Conservation (phyloP, 225 moss, liverwort and hornwort species). For the Asterella californica region DNA sequence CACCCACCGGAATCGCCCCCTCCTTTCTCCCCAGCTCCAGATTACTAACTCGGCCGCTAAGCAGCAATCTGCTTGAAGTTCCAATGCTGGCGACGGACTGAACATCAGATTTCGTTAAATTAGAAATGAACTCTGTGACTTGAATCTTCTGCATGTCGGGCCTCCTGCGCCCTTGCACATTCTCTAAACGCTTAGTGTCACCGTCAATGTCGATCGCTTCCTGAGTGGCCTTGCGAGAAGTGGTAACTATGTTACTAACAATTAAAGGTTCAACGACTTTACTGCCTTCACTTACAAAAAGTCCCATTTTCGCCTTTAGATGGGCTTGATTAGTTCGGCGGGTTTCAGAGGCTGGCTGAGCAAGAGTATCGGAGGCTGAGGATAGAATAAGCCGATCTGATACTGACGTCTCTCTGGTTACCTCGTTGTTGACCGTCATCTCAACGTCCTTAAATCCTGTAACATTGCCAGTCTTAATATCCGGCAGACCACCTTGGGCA, state of each 20-base stretch:
- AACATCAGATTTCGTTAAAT: conserved; percentile 1
- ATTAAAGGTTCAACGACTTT: not conserved
- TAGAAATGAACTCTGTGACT: not conserved
- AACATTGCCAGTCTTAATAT: not conserved
- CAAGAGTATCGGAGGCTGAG: not conserved
- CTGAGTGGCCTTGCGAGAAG: not conserved
- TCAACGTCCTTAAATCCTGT: conserved; percentile 8
- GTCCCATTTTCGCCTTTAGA: not conserved
- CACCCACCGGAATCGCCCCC: not conserved
- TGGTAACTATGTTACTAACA: not conserved
- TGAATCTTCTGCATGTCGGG: not conserved
- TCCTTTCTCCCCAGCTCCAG: conserved; percentile 4
- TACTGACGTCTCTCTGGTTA: not conserved
- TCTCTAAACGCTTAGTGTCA: not conserved
- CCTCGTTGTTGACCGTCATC: not conserved
- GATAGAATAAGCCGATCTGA: conserved; percentile 8
- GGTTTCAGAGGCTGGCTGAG: not conserved
- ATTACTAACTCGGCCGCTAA: not conserved
- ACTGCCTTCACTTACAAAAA: not conserved
- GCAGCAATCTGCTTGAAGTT: not conserved
- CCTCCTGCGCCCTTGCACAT: not conserved
- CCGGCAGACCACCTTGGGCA: not conserved
- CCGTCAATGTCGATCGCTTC: conserved; percentile 9
- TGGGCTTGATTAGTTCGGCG: not conserved
- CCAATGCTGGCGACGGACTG: not conserved